phyloP scores from a whole-genome alignment of 805 yeast genomes.

The Ogataea glucozyma region DNA sequence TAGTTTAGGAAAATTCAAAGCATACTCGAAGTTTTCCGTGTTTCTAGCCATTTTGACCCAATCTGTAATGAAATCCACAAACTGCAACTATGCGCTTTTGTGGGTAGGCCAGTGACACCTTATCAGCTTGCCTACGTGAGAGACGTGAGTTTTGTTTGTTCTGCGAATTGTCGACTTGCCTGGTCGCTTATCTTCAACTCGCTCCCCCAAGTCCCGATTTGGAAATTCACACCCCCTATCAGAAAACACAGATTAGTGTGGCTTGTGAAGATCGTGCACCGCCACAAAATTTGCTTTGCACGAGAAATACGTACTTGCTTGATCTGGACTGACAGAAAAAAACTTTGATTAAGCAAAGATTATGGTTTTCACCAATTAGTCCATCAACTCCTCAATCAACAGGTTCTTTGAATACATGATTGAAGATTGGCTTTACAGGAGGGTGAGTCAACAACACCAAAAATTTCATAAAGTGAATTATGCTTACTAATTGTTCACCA shows the following conservation, averaged over 20 bases:
- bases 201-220: not conserved
- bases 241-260: too few relatives aligned
- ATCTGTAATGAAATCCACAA: not conserved
- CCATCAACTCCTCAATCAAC: not conserved
- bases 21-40: constrained; percentile 20
- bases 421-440: constrained; percentile 49
- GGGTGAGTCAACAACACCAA: constrained; percentile 16
- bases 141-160: not conserved
- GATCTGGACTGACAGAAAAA: too few relatives aligned
- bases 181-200: too few relatives aligned
- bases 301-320: too few relatives aligned
- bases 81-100: too few relatives aligned
- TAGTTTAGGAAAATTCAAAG: constrained; percentile 24
- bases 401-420: constrained; percentile 24
- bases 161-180: too few relatives aligned
- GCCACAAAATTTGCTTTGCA: not conserved
- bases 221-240: not conserved
- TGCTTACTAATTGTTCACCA: constrained; percentile 11
- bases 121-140: too few relatives aligned
- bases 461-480: not conserved
- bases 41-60: constrained; percentile 17
- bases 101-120: not conserved
- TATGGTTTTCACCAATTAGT: too few relatives aligned
- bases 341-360: too few relatives aligned
- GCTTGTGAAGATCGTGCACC: not conserved